Evolutionary conservation across 1,284 basidiomycete species (phyloP), one percentile per base, ranked within the genome.

Genomic region (Puccinia novopanici): DNA sequence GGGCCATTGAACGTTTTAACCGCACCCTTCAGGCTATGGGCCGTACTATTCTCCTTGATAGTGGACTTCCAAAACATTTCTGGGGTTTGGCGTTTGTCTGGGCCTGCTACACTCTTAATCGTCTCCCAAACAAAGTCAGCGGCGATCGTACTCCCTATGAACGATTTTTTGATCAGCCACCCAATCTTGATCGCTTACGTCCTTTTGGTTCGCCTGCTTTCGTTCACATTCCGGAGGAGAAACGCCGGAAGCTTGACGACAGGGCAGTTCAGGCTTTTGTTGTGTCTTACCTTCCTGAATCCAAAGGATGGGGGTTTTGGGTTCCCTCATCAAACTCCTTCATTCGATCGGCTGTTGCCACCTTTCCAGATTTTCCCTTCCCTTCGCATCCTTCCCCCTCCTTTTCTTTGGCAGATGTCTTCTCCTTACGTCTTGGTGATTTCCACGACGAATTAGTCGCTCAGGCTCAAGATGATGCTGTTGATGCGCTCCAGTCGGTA

Each of bases 261-360:
- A 27, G 63, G 6, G 75, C 40, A n/a, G 17, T 27, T 8, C 27
- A 5, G 3, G 48, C 10, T n/a, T 42, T 13, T n/a, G 48, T 42
- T 24, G 75, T 77, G 0, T 48, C 10, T 12, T 68, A 68, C 30
- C 65, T 63, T 1, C 24, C n/a, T 12, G n/a, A 57, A 1, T 34
- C 17, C 6, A 77, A 77, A 57, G 63, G 75, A 1, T 70, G 63
- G 75, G 13, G 42, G 0, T 77, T 77, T 27, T 77, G 65, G 63
- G 19, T 65, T 22, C 75, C 75, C 17, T 40, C 37, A 17, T 3
- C 27, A 4, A 57, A 42, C 5, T 40, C 10, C 30, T 67, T 68
- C 17, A 8, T 42, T 12, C 8, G 27, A 10, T 67, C 45, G 4
- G 63, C 37, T 10, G 37, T 67, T 8, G 19, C 22, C n/a, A 45